phyloP scores from a whole-genome alignment of 257 asterid genomes.

The Solanum rostratum region DNA sequence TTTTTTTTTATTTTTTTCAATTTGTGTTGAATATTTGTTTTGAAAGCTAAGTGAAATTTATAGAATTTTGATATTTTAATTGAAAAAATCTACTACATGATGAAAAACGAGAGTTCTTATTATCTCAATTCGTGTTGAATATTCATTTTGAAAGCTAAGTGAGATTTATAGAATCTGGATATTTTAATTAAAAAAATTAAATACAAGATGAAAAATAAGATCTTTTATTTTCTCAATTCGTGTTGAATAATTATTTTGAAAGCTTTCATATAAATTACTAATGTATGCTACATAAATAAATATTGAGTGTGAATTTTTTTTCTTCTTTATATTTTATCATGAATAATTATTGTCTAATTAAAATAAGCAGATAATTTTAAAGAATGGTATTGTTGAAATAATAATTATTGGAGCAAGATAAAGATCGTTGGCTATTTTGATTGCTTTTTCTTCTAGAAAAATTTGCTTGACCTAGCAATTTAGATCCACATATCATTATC shows the following conservation, averaged over 20 bases:
- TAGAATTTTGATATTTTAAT: background rate
- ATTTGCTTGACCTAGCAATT: background rate
- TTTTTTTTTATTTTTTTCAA: too few relatives aligned
- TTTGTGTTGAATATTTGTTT: background rate
- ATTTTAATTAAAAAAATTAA: background rate
- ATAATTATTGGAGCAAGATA: background rate
- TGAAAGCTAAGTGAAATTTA: too few relatives aligned
- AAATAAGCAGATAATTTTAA: background rate
- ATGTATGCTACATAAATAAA: too few relatives aligned
- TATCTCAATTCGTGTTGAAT: background rate
- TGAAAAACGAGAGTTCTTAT: background rate
- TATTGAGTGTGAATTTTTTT: background rate
- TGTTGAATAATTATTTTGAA: too few relatives aligned
- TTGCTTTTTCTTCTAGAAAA: background rate
- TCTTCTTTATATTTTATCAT: background rate
- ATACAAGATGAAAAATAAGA: too few relatives aligned
- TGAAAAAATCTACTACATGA: background rate
- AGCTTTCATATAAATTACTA: background rate
- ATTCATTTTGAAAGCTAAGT: background rate
- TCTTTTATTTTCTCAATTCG: too few relatives aligned
- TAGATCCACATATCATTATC: too few relatives aligned
- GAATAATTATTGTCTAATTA: background rate
- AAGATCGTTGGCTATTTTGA: background rate
- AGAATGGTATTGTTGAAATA: background rate
- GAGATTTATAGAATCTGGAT: background rate